These are phyloP conservation scores for Phytophthora pseudosyringae DNA, from an alignment of 352 stramenopile species.

Conservation along the genomic window DNA sequence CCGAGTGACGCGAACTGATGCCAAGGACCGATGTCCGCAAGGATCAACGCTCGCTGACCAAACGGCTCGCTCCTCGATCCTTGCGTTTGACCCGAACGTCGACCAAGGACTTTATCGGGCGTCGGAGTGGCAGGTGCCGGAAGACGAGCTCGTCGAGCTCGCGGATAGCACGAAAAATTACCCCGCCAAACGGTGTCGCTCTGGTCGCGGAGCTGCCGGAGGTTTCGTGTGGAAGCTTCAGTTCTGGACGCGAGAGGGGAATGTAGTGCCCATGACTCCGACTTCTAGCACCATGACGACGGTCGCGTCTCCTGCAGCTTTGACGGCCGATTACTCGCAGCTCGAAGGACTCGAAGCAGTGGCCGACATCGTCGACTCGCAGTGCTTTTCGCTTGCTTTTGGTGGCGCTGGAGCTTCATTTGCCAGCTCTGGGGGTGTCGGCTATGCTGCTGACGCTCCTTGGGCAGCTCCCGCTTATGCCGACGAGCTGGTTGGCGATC, in stretches of 20 bases:
- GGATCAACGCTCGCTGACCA: conserved; percentile 68
- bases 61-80: conserved; percentile 42
- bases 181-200: conserved; percentile 79
- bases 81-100: conserved; percentile 32
- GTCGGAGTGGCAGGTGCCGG: conserved; percentile 65
- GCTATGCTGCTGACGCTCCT: conserved; percentile 48
- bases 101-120: conserved; percentile 39
- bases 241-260: conserved; percentile 88
- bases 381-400: conserved; percentile 92
- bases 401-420: conserved; percentile 86
- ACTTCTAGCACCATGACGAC: conserved; percentile 49
- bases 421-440: conserved; percentile 48
- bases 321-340: conserved; percentile 50
- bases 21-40: conserved; percentile 50
- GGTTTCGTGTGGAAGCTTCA: conserved; percentile 93
- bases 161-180: conserved; percentile 59
- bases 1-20: conserved; percentile 78
- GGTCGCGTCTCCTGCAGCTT: conserved; percentile 34
- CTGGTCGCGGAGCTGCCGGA: conserved; percentile 78
- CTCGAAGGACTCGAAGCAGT: conserved; percentile 62
- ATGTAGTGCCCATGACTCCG: conserved; percentile 79
- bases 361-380: conserved; percentile 66
- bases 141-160: conserved; percentile 41
- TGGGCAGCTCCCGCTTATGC: conserved; percentile 42
- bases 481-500: conserved; percentile 65